Conservation (phyloP, 768 basidiomycete species). For the Daedaleopsis nitida region DNA sequence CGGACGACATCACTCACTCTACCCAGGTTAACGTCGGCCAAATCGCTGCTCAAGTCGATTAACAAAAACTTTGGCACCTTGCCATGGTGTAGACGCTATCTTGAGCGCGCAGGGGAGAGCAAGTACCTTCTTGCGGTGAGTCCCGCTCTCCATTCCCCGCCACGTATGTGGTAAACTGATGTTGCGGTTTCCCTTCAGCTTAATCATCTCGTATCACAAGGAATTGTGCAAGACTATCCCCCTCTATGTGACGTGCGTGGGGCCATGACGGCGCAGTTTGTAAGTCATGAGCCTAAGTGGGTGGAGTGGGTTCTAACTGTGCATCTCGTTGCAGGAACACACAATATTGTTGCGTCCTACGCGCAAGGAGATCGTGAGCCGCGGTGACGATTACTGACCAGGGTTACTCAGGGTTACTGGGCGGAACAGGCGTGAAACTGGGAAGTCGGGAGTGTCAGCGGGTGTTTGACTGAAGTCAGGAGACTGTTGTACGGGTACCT, state of each 20-base stretch:
- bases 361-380: slow-evolving; percentile 80
- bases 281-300: slow-evolving; percentile 37
- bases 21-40: slow-evolving; percentile 77
- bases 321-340: slow-evolving; percentile 62
- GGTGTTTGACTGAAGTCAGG: slow-evolving; percentile 9
- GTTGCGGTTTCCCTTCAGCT: slow-evolving; percentile 48
- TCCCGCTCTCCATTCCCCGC: slow-evolving; percentile 6
- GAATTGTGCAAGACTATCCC: slow-evolving; percentile 90
- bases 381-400: slow-evolving; percentile 77
- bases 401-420: neutral
- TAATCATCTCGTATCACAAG: slow-evolving; percentile 86
- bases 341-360: slow-evolving; percentile 85
- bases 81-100: slow-evolving; percentile 93
- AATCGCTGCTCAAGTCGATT: slow-evolving; percentile 83
- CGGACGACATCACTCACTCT: neutral
- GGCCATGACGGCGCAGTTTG: slow-evolving; percentile 94
- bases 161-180: slow-evolving; percentile 2
- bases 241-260: slow-evolving; percentile 85
- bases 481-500: slow-evolving; percentile 6
- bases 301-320: neutral
- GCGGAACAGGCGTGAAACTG: neutral
- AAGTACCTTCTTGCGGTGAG: slow-evolving; percentile 89
- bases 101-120: slow-evolving; percentile 90
- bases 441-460: neutral
- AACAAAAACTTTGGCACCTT: slow-evolving; percentile 92